Percentiles rank a stretch among this genome's conserved stretches.
Conservation (phyloP, 2,329 filamentous ascomycete species). For the Aspergillus puulaauensis region DNA sequence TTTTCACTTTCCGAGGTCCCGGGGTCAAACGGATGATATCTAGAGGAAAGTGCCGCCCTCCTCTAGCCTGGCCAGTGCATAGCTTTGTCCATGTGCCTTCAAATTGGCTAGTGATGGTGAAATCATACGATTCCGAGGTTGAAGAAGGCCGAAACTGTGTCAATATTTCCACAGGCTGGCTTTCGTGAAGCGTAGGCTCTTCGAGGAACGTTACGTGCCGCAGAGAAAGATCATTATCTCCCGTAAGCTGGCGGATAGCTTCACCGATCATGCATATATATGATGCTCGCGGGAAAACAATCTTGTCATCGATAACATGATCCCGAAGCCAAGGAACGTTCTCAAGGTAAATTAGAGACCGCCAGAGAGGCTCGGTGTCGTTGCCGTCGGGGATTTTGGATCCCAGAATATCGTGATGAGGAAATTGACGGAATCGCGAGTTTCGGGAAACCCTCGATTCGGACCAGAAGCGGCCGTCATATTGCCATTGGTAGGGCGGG, state of each 20-base stretch:
- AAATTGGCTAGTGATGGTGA: constrained; percentile 24
- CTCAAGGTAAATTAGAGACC: constrained; percentile 40
- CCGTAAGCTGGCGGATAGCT: constrained; percentile 4
- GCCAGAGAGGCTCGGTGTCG: constrained; percentile 40
- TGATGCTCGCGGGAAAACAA: constrained; percentile 8
- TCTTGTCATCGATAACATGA: constrained; percentile 7
- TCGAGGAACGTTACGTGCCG: background rate
- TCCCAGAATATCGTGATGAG: constrained; percentile 27
- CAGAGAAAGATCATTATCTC: background rate
- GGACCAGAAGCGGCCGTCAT: constrained; percentile 39
- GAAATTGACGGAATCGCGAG: constrained; percentile 23
- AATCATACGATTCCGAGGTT: constrained; percentile 26
- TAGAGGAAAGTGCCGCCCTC: background rate
- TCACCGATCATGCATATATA: constrained; percentile 2
- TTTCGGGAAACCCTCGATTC: constrained; percentile 28
- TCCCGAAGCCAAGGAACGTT: constrained; percentile 14
- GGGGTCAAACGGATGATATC: background rate
- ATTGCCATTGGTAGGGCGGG: constrained; percentile 46
- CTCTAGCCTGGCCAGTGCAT: constrained; percentile 23
- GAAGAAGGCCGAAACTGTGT: constrained; percentile 15
- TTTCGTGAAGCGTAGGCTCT: constrained; percentile 19
- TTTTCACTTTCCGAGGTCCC: background rate
- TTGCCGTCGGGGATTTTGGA: constrained; percentile 14
- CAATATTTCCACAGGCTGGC: constrained; percentile 16
- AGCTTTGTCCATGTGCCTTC: constrained; percentile 25